phyloP scores from a whole-genome alignment of 1,139 yeast species.

The Taphrina deformans region DNA sequence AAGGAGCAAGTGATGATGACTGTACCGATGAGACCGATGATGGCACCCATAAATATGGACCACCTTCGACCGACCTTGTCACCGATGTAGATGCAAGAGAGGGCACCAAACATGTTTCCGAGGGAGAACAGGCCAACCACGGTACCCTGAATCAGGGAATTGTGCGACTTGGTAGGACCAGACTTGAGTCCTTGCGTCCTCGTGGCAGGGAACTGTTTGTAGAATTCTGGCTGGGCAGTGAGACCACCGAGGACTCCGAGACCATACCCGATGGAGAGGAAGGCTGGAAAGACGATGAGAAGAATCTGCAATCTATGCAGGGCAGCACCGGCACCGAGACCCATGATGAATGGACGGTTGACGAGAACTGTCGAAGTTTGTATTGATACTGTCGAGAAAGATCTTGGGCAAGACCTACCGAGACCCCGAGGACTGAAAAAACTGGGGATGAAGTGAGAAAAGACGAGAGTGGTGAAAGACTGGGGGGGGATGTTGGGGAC shows the following conservation, averaged over 20 bases:
- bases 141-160: conserved; percentile 53
- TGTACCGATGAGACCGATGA: conserved; percentile 64
- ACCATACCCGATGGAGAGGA: conserved; percentile 60
- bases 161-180: conserved; percentile 10
- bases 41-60: conserved; percentile 59
- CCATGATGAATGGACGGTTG: neutral
- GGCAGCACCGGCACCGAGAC: conserved; percentile 14
- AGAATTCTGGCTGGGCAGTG: conserved; percentile 59
- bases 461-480: too few relatives aligned
- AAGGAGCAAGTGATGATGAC: conserved; percentile 63
- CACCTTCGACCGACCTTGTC: conserved; percentile 68
- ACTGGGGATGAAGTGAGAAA: too few relatives aligned
- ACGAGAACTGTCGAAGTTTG: neutral
- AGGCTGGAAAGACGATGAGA: conserved; percentile 14
- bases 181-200: conserved; percentile 12
- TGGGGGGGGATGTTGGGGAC: too few relatives aligned
- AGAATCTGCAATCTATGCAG: conserved; percentile 21
- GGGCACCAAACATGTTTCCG: conserved; percentile 72
- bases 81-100: conserved; percentile 63
- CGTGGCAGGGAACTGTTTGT: conserved; percentile 49
- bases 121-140: conserved; percentile 71
- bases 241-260: conserved; percentile 78
- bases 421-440: too few relatives aligned
- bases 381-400: neutral
- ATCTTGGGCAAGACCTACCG: too few relatives aligned